Evolutionary conservation across 176 grass and related monocot species (phyloP).

Genomic region (Carex kokanica): DNA sequence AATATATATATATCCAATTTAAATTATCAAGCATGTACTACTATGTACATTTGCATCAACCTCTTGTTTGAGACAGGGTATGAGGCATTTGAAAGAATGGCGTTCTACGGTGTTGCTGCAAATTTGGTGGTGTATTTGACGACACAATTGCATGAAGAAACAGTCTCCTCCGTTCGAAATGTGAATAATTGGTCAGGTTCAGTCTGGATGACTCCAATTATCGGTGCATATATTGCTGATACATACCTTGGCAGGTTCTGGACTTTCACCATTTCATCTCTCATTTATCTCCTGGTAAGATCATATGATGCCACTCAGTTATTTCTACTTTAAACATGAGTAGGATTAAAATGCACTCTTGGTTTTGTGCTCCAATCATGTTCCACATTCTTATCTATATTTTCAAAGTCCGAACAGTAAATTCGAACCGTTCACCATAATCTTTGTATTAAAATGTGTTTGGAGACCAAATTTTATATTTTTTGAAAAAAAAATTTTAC

Average conservation of each 20-base stretch:
- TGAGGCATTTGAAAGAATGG: constrained; percentile 76
- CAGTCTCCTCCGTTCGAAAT: constrained; percentile 58
- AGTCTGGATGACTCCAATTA: constrained; percentile 68
- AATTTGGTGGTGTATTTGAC: constrained; percentile 81
- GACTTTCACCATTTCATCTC: constrained; percentile 71
- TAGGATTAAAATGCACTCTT: no score
- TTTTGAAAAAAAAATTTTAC: no score
- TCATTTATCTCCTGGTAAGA: constrained; percentile 58
- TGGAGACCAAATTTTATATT: no score
- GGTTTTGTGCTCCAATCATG: no score
- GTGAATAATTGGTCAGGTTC: constrained; percentile 73
- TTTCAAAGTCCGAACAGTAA: no score
- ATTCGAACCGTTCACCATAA: no score
- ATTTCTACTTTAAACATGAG: not conserved
- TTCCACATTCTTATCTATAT: no score
- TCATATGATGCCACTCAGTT: not conserved
- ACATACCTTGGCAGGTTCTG: constrained; percentile 73
- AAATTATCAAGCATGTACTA: not conserved
- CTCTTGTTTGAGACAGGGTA: constrained; percentile 34
- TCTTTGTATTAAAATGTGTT: no score
- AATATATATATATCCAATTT: not conserved
- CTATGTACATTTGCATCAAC: not conserved
- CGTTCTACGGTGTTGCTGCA: constrained; percentile 68
- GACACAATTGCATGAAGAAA: constrained; percentile 53
- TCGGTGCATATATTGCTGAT: constrained; percentile 69